Evolutionary conservation across 2,329 filamentous ascomycete genomes (phyloP).

Genomic region (Aspergillus novofumigatus): DNA sequence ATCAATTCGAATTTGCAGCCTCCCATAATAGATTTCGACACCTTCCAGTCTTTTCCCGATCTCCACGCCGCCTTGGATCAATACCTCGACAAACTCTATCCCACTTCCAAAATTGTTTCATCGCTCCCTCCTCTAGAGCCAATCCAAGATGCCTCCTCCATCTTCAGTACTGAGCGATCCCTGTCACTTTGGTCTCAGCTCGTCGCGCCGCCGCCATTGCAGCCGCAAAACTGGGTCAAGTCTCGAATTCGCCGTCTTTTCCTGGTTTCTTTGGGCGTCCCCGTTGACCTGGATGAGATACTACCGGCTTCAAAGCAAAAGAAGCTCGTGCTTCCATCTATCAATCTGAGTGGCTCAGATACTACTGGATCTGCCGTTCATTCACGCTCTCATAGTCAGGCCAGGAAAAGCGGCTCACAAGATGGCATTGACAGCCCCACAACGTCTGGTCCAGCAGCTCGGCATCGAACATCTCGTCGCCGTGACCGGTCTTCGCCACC

Average conservation of each 20-base stretch:
- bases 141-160: slow-evolving; percentile 45
- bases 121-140: slow-evolving; percentile 36
- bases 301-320: slow-evolving; percentile 96
- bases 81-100: slow-evolving; percentile 44
- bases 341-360: slow-evolving; percentile 54
- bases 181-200: slow-evolving; percentile 95
- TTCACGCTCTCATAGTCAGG: slow-evolving; percentile 30
- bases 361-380: slow-evolving; percentile 55
- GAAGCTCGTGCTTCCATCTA: slow-evolving; percentile 88
- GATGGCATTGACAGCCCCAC: slow-evolving; percentile 18
- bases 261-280: slow-evolving; percentile 90
- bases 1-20: slow-evolving; percentile 21
- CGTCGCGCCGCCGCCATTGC: slow-evolving; percentile 86
- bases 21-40: slow-evolving; percentile 50
- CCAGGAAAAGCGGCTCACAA: slow-evolving; percentile 29
- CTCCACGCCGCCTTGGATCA: slow-evolving; percentile 36
- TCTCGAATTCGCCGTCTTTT: slow-evolving; percentile 92
- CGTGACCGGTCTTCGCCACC: slow-evolving; percentile 62
- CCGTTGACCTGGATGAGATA: slow-evolving; percentile 95
- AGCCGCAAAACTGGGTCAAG: slow-evolving; percentile 96
- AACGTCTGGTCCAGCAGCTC: slow-evolving; percentile 27
- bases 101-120: slow-evolving; percentile 34
- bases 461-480: slow-evolving; percentile 32
- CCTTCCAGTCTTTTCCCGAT: slow-evolving; percentile 45
- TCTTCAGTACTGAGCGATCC: slow-evolving; percentile 81